A percentile compares a stretch with the other conserved stretches of the same genome.
Evolutionary conservation across 495 filamentous ascomycete genomes (phyloP).

Genomic region (Xylaria curta): DNA sequence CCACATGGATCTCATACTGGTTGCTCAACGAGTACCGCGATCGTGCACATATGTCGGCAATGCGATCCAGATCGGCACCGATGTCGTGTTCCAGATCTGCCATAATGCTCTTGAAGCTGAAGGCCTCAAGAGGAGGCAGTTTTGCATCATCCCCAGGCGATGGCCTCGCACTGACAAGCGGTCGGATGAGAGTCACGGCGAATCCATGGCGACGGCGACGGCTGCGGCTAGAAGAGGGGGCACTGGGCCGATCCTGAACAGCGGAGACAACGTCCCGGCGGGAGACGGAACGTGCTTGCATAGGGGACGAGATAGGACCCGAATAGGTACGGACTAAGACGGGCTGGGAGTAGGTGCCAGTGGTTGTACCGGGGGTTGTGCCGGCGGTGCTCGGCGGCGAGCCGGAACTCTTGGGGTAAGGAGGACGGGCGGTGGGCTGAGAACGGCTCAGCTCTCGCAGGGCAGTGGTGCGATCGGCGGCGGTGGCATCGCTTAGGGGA

Average conservation of each 20-base stretch:
- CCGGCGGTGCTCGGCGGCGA: conserved; percentile 42
- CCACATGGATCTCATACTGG: conserved; percentile 65
- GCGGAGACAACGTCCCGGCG: conserved; percentile 25
- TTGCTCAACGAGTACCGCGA: conserved; percentile 62
- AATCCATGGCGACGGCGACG: conserved; percentile 26
- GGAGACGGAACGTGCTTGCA: conserved; percentile 20
- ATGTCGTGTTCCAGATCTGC: conserved; percentile 55
- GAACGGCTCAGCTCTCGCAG: conserved; percentile 54
- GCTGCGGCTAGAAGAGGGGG: conserved; percentile 7
- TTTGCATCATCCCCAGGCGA: conserved; percentile 32
- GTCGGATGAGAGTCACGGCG: conserved; percentile 38
- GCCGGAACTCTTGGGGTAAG: conserved; percentile 47
- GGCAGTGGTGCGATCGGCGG: conserved; percentile 48
- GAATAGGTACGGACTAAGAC: conserved; percentile 64
- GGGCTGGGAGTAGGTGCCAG: conserved; percentile 60
- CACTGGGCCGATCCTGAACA: conserved; percentile 16
- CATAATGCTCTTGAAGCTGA: conserved; percentile 64
- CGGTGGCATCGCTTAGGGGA: conserved; percentile 49
- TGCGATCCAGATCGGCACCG: conserved; percentile 58
- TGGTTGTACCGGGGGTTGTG: conserved; percentile 43
- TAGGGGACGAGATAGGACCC: conserved; percentile 39
- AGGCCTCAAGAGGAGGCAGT: conserved; percentile 61
- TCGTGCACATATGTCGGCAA: conserved; percentile 64
- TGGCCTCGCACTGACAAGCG: conserved; percentile 39
- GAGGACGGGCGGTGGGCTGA: conserved; percentile 50